Conservation (phyloP, 805 yeast genomes). For the Metschnikowia koreensis region DNA sequence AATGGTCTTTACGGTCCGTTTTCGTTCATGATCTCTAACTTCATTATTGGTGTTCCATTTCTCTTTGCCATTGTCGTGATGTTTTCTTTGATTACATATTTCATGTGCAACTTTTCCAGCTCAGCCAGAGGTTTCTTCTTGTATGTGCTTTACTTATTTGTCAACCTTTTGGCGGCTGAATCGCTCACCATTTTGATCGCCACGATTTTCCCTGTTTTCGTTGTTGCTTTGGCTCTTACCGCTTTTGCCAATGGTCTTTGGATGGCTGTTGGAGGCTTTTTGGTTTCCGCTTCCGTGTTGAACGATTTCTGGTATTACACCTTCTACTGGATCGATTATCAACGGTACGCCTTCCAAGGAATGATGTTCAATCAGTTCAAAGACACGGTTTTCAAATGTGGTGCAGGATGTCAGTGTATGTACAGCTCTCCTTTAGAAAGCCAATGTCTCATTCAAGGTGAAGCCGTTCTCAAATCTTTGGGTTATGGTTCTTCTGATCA, state of each 20-base stretch:
- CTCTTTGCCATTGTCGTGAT: conserved; percentile 30
- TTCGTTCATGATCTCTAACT: conserved; percentile 34
- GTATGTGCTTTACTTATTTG: conserved; percentile 37
- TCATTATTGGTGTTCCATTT: conserved; percentile 37
- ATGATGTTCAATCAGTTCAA: conserved; percentile 43
- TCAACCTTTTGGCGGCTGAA: conserved; percentile 41
- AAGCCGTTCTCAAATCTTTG: conserved; percentile 29
- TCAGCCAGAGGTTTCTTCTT: conserved; percentile 31
- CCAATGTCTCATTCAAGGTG: conserved; percentile 33
- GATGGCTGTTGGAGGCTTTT: conserved; percentile 44
- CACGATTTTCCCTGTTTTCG: conserved; percentile 34
- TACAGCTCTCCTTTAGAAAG: conserved; percentile 25
- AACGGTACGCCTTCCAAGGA: conserved; percentile 43
- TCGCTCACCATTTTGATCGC: conserved; percentile 37
- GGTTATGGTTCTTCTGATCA: conserved; percentile 29
- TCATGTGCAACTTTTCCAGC: conserved; percentile 30
- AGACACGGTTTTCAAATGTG: conserved; percentile 29
- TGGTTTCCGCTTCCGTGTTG: conserved; percentile 32
- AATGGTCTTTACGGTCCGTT: conserved; percentile 40
- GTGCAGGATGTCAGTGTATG: conserved; percentile 34
- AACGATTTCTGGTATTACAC: conserved; percentile 41
- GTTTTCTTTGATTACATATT: conserved; percentile 34
- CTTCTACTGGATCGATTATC: conserved; percentile 41
- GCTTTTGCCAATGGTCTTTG: conserved; percentile 44
- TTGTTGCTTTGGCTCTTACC: conserved; percentile 37